Percentiles rank a stretch among this genome's conserved stretches.
Evolutionary conservation across 192 early-diverging fungal species (phyloP).

Genomic region (Piromyces finnis): DNA sequence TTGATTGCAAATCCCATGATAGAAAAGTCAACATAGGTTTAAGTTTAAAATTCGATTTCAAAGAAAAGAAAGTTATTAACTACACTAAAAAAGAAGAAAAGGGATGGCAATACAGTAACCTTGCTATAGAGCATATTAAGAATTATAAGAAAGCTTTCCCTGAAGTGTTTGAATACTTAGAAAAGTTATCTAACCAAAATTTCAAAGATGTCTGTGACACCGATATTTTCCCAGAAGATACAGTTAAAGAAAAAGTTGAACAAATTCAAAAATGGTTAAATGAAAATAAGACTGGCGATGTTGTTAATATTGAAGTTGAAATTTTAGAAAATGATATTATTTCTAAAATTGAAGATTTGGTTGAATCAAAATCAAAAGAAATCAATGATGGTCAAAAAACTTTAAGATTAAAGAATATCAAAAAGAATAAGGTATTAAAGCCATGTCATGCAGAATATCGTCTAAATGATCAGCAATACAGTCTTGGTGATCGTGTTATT

Average conservation of each 20-base stretch:
- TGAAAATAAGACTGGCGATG: background rate
- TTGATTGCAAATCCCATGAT: slow-evolving; percentile 33
- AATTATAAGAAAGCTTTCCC: slow-evolving; percentile 29
- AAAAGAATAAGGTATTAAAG: slow-evolving; percentile 38
- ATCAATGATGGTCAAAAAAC: slow-evolving; percentile 2
- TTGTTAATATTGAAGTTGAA: background rate
- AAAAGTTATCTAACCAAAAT: background rate
- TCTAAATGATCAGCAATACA: slow-evolving; percentile 57
- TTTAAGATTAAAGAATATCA: slow-evolving; percentile 17
- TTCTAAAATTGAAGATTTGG: slow-evolving; percentile 19
- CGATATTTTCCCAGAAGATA: background rate
- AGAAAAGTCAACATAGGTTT: slow-evolving; percentile 58
- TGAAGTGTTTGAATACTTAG: background rate
- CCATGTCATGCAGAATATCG: slow-evolving; percentile 55
- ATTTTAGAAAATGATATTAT: background rate
- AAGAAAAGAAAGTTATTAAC: slow-evolving; percentile 70
- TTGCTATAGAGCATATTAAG: slow-evolving; percentile 52
- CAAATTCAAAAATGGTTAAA: background rate
- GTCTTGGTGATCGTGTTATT: slow-evolving; percentile 73
- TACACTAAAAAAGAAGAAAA: slow-evolving; percentile 59
- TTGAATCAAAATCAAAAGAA: background rate
- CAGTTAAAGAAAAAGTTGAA: background rate
- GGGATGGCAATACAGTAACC: slow-evolving; percentile 72
- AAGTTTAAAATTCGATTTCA: slow-evolving; percentile 77
- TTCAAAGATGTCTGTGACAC: background rate